phyloP scores from a whole-genome alignment of 2,329 filamentous ascomycete genomes.

The Pseudogymnoascus sp. region DNA sequence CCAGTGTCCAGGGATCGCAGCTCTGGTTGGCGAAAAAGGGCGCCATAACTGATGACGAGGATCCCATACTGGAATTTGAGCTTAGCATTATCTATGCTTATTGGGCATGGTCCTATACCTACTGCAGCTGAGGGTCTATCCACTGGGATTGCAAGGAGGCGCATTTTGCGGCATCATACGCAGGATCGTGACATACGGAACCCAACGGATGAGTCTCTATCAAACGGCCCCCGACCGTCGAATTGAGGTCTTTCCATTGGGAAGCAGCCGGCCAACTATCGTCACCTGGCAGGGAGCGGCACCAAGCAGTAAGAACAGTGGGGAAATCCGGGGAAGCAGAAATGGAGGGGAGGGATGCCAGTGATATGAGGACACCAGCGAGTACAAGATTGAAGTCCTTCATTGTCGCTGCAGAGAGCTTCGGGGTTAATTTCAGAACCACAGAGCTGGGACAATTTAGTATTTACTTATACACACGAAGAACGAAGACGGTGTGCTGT shows the following conservation, averaged over 20 bases:
- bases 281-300: constrained; percentile 16
- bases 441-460: neutral
- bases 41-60: constrained; percentile 35
- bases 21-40: constrained; percentile 33
- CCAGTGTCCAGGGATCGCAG: constrained; percentile 27
- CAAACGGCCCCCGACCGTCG: constrained; percentile 15
- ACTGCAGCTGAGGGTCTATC: constrained; percentile 13
- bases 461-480: neutral
- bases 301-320: neutral
- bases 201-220: constrained; percentile 16
- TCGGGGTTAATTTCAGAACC: neutral
- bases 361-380: neutral
- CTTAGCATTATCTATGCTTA: constrained; percentile 10
- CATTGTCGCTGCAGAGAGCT: neutral
- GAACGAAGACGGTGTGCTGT: neutral
- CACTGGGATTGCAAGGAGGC: constrained; percentile 14
- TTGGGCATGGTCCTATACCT: neutral
- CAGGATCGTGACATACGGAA: constrained; percentile 20
- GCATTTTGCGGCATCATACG: constrained; percentile 19
- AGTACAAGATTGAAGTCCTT: neutral
- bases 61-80: constrained; percentile 24
- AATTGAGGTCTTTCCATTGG: constrained; percentile 16
- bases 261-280: constrained; percentile 15
- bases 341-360: neutral
- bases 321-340: neutral